These are phyloP conservation scores for Byssoonygena ceratinophila DNA, from an alignment of 2,329 filamentous ascomycete species.

Conservation along the genomic window DNA sequence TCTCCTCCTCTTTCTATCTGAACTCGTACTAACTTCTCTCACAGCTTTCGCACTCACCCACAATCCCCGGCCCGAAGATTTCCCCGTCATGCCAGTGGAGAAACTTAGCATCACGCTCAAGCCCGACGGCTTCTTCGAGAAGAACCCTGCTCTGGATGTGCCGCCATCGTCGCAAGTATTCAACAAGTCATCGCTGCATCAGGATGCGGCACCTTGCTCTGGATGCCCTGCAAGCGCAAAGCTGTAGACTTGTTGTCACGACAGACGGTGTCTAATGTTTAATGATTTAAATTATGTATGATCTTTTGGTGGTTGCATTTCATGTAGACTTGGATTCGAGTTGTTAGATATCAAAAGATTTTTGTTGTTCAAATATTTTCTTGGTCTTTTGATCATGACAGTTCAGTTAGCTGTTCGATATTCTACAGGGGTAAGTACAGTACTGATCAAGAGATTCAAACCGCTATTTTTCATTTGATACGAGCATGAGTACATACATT, in stretches of 20 bases:
- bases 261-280: neutral
- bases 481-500: too few species aligned
- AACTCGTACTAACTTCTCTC: conserved; percentile 10
- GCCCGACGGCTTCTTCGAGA: conserved; percentile 44
- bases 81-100: conserved; percentile 59
- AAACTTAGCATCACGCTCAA: conserved; percentile 40
- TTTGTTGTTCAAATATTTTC: too few species aligned
- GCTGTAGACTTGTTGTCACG: neutral
- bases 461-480: too few species aligned
- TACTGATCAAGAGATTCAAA: too few species aligned
- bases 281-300: neutral
- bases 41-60: conserved; percentile 49
- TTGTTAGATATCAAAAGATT: too few species aligned
- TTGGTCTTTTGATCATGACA: too few species aligned
- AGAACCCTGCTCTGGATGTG: conserved; percentile 42
- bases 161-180: conserved; percentile 34
- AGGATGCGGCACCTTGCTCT: neutral
- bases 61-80: conserved; percentile 54
- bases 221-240: conserved; percentile 7
- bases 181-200: conserved; percentile 33
- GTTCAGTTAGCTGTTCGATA: too few species aligned
- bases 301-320: too few species aligned
- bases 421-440: too few species aligned
- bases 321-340: too few species aligned
- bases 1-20: neutral